These are phyloP conservation scores for Sporothrix globosa DNA, from an alignment of 2,329 filamentous ascomycete genomes.

Conservation along the genomic window DNA sequence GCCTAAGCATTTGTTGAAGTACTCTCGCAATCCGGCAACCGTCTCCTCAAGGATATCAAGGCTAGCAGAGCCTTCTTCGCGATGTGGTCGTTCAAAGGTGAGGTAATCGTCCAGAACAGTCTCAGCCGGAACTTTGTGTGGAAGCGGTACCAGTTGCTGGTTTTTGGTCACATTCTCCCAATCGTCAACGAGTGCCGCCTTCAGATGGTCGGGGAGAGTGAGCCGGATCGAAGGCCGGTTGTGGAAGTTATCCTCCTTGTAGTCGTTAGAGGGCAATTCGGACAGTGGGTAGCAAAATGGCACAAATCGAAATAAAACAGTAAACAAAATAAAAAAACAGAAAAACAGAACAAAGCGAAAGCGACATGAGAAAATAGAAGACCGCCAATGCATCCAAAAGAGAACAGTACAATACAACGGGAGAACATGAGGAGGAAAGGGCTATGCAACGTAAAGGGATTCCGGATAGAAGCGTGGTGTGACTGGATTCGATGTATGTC, in stretches of 20 bases:
- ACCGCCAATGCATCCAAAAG: background rate
- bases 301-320: background rate
- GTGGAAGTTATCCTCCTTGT: conserved; percentile 85
- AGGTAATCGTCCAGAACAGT: conserved; percentile 82
- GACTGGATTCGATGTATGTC: no score
- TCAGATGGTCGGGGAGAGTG: conserved; percentile 83
- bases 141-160: conserved; percentile 82
- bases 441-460: background rate
- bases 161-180: conserved; percentile 99
- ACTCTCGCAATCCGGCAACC: conserved; percentile 81
- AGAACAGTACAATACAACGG: background rate
- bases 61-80: conserved; percentile 68
- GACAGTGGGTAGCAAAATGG: background rate
- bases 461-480: background rate
- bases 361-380: conserved; percentile 13
- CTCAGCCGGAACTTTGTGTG: conserved; percentile 73
- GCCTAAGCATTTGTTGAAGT: conserved; percentile 89
- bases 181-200: conserved; percentile 92
- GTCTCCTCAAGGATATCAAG: conserved; percentile 89
- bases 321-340: background rate
- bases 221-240: conserved; percentile 83
- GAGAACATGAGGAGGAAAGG: background rate
- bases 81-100: conserved; percentile 67
- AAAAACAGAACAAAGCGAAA: background rate
- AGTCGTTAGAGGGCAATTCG: background rate